Evolutionary conservation across 352 stramenopile genomes (phyloP).

Genomic region (Phytophthora lateralis): DNA sequence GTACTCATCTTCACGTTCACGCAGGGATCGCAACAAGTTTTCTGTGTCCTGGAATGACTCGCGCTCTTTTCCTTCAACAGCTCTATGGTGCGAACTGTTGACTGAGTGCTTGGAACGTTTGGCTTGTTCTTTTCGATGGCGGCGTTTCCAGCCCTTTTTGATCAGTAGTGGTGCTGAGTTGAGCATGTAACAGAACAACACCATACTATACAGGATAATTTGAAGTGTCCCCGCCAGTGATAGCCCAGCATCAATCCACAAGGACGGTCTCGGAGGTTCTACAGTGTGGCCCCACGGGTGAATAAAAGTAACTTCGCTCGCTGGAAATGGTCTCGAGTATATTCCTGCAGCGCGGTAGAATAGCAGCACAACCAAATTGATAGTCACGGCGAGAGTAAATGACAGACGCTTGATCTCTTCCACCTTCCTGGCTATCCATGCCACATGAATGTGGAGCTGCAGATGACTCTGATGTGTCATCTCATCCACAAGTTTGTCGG

Average conservation of each 20-base stretch:
- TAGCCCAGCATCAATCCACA: constrained; percentile 43
- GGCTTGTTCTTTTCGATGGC: constrained; percentile 46
- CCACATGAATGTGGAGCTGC: constrained; percentile 37
- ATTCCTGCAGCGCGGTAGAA: constrained; percentile 66
- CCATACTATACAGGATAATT: constrained; percentile 50
- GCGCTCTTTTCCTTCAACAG: constrained; percentile 40
- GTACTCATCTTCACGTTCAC: constrained; percentile 68
- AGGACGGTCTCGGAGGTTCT: constrained; percentile 29
- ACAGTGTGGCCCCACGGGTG: constrained; percentile 14
- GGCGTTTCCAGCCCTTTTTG: constrained; percentile 73
- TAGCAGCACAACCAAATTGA: constrained; percentile 66
- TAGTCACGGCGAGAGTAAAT: constrained; percentile 52
- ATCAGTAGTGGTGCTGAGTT: constrained; percentile 73
- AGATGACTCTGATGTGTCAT: constrained; percentile 73
- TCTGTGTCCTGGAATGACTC: constrained; percentile 74
- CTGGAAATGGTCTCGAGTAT: constrained; percentile 56
- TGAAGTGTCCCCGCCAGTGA: constrained; percentile 58
- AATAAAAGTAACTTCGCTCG: constrained; percentile 46
- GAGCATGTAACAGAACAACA: constrained; percentile 65
- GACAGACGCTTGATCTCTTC: constrained; percentile 59
- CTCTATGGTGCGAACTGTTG: constrained; percentile 29
- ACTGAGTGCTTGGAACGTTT: constrained; percentile 51
- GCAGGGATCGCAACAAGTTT: constrained; percentile 55
- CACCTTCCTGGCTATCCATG: constrained; percentile 43
- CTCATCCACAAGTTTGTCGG: constrained; percentile 72